Evolutionary conservation across 2,329 filamentous ascomycete species (phyloP).

Genomic region (Phialophora macrospora): DNA sequence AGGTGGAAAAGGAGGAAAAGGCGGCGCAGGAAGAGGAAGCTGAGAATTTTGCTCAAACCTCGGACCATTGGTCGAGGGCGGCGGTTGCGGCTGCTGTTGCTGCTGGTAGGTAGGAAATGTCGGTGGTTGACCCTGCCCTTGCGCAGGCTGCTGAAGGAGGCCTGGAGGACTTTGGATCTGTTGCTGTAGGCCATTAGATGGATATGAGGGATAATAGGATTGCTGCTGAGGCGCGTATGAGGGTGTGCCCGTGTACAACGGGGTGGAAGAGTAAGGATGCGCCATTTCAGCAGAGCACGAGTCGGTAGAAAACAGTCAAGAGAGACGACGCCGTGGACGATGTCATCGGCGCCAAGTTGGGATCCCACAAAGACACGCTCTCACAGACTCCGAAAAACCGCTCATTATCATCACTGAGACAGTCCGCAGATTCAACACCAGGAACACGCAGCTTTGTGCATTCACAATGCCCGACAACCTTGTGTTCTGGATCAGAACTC

Average conservation of each 20-base stretch:
- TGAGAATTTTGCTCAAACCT: conserved; percentile 38
- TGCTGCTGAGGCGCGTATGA: conserved; percentile 41
- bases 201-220: conserved; percentile 38
- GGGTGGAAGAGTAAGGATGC: conserved; percentile 46
- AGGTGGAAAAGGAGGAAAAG: conserved; percentile 40
- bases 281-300: conserved; percentile 41
- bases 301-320: conserved; percentile 19
- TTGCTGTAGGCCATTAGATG: conserved; percentile 38
- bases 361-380: conserved; percentile 22
- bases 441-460: background rate
- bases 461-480: conserved; percentile 13
- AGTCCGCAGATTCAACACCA: conserved; percentile 17
- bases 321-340: conserved; percentile 3
- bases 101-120: conserved; percentile 6
- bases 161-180: conserved; percentile 35
- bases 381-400: conserved; percentile 20
- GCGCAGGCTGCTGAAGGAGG: conserved; percentile 28
- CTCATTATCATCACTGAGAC: conserved; percentile 28
- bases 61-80: conserved; percentile 19
- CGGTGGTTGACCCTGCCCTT: conserved; percentile 14
- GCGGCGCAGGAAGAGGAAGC: conserved; percentile 35
- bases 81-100: conserved; percentile 18
- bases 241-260: conserved; percentile 39
- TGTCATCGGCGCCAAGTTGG: conserved; percentile 16
- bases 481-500: background rate